These are phyloP conservation scores for Cercospora nicotianae DNA, from an alignment of 2,329 filamentous ascomycete species.

Conservation along the genomic window DNA sequence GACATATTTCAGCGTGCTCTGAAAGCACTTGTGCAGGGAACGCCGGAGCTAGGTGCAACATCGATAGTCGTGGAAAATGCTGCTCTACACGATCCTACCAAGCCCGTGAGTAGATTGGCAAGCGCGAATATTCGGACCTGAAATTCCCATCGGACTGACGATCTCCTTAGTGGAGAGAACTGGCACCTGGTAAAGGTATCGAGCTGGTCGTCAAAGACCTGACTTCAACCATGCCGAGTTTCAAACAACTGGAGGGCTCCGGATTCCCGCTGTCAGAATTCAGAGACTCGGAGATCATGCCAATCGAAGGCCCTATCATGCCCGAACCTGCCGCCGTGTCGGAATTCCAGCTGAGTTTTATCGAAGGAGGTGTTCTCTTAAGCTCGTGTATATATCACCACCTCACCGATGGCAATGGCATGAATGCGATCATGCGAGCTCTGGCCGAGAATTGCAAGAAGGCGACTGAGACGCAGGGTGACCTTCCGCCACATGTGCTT, in stretches of 20 bases:
- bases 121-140: not conserved
- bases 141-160: not conserved
- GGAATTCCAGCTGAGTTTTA: constrained; percentile 24
- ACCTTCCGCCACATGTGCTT: constrained; percentile 19
- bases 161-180: constrained; percentile 17
- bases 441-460: constrained; percentile 24
- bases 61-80: constrained; percentile 20
- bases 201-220: constrained; percentile 25
- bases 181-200: constrained; percentile 21
- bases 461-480: constrained; percentile 19
- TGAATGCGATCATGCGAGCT: constrained; percentile 28
- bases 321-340: constrained; percentile 25
- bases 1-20: constrained; percentile 20
- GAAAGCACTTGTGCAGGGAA: constrained; percentile 26
- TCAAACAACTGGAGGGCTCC: constrained; percentile 17
- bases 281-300: constrained; percentile 25
- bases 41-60: constrained; percentile 25
- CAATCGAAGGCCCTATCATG: constrained; percentile 21
- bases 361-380: constrained; percentile 26
- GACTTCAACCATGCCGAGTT: constrained; percentile 15
- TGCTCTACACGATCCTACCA: constrained; percentile 16
- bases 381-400: constrained; percentile 27
- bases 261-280: constrained; percentile 26
- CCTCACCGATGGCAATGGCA: constrained; percentile 27
- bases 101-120: constrained; percentile 7